Base-by-base conservation (phyloP, 441 rosid species). In the Viola pubescens region DNA sequence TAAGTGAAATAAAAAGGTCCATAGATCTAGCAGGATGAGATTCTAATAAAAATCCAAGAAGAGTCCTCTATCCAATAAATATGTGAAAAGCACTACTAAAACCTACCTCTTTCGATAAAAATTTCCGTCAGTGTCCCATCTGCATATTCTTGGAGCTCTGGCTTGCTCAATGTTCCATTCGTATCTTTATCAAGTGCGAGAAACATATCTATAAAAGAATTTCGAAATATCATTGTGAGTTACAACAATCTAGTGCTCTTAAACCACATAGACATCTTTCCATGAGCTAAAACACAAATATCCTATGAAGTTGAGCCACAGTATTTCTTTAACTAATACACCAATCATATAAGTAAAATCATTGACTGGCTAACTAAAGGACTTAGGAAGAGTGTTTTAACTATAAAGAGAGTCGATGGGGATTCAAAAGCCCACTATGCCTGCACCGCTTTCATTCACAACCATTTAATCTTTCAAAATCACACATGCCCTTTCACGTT, bases 41-140 rank as follows among this genome's bases (percentile, higher is more conserved):
- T 49, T 50, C 53, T 50, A 11, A 7, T 50, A 50, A 16, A 0
- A 19, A 19, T 19, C 26, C 26, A 19, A 19, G 26, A 19, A 19
- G 26, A 19, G 26, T 19, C 26, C n/a, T n/a, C 26, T 19, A 19
- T 19, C 26, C 26, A 19, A 19, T 19, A 19, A 19, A 19, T 19
- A 19, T 19, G 26, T 19, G 26, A 19, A 19, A 56, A 51, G 8
- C 19, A 54, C 42, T 38, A 14, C 7, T 26, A 14, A 49, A 26
- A 38, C 70, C 43, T 75, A 94, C 99, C 99, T 79, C 97, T 84
- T 77, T 94, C 99, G 39, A 94, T 75, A 70, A 90, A 94, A 62
- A 94, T 90, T 56, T 86, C 95, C 13, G 97, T 94, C 49, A 94
- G 77, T 13, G 99, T 88, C 57, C 99, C 96, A 66, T 94, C 99